Evolutionary conservation across 2,329 filamentous ascomycete genomes (phyloP), one percentile per base, ranked within the genome.

Genomic region (Colletotrichum lindemuthianum): DNA sequence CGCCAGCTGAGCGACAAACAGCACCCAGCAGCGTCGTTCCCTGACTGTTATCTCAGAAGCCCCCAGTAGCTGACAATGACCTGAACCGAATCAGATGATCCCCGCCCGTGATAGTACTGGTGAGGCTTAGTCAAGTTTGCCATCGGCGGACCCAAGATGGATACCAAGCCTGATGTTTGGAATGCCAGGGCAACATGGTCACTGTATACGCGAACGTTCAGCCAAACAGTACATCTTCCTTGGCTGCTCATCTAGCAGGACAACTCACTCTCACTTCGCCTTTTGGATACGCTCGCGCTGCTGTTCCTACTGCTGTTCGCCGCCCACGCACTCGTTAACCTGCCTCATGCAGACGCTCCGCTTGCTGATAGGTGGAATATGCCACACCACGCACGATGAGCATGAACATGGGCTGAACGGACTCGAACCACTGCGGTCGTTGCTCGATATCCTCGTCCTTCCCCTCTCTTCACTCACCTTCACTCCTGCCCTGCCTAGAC

Each of bases 301-400:
- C 15, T 56, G 54, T 68, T 60, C 52, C 53, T 60, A 41, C 52
- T 60, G 44, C 52, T 59, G 55, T 53, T 48, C 65, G 57, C 64
- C 60, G 57, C 58, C 60, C 47, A 60, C 54, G 36, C 59, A 60
- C 51, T 41, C 39, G 45, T 43, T 60, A 67, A 70, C 69, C 71
- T 72, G 68, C 71, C 72, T 72, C 71, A 74, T 74, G 71, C 51
- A 69, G 69, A 66, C 66, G 60, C 60, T 66, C 33, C 60, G 56
- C 43, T 40, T 53, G 68, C 59, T 71, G 70, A 74, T 74, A 74
- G 72, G 72, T 69, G 70, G 68, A 67, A 69, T 63, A 34, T 65
- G 63, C 52, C 53, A 57, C 63, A 40, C 44, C 50, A 50, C 37
- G 57, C 51, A 44, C 39, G 12, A 59, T 24, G 24, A 24, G 24